Evolutionary conservation across 1,139 yeast genomes (phyloP).

Genomic region (Lodderomyces beijingensis): DNA sequence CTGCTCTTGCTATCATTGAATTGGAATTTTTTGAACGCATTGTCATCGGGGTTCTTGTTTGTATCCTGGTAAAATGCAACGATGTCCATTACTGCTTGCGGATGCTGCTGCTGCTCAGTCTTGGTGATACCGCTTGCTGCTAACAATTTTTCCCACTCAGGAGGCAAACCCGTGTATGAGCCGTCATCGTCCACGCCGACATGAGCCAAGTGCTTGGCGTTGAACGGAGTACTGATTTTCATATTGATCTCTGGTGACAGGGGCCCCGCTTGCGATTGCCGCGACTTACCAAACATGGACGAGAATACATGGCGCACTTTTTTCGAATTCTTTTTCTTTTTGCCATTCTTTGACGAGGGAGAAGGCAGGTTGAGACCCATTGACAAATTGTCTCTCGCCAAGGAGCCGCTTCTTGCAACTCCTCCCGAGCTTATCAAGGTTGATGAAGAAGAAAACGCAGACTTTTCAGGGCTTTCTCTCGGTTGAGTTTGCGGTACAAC

Average conservation of each 20-base stretch:
- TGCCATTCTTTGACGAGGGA: constrained; percentile 15
- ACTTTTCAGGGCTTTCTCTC: no score
- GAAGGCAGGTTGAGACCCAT: constrained; percentile 17
- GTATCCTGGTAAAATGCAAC: constrained; percentile 81
- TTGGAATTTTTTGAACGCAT: constrained; percentile 73
- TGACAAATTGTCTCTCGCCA: constrained; percentile 26
- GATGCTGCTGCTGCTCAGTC: constrained; percentile 83
- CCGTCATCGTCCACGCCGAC: constrained; percentile 91
- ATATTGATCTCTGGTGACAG: constrained; percentile 36
- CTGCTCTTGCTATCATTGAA: constrained; percentile 19
- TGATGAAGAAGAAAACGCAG: constrained; percentile 3
- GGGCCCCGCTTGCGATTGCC: constrained; percentile 12
- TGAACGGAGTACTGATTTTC: constrained; percentile 84
- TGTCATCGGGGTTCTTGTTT: constrained; percentile 59
- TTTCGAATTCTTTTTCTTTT: constrained; percentile 32
- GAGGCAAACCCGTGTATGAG: constrained; percentile 84
- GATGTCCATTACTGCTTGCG: constrained; percentile 91
- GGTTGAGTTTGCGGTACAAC: no score
- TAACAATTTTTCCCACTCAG: constrained; percentile 83
- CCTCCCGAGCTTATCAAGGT: constrained; percentile 3
- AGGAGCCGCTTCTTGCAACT: constrained; percentile 14
- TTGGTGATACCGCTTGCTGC: constrained; percentile 83
- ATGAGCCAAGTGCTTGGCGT: constrained; percentile 87
- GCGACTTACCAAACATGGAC: constrained; percentile 37
- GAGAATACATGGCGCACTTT: constrained; percentile 39